phyloP scores from a whole-genome alignment of 805 yeast species.

The Sugiyamaella valdiviana region DNA sequence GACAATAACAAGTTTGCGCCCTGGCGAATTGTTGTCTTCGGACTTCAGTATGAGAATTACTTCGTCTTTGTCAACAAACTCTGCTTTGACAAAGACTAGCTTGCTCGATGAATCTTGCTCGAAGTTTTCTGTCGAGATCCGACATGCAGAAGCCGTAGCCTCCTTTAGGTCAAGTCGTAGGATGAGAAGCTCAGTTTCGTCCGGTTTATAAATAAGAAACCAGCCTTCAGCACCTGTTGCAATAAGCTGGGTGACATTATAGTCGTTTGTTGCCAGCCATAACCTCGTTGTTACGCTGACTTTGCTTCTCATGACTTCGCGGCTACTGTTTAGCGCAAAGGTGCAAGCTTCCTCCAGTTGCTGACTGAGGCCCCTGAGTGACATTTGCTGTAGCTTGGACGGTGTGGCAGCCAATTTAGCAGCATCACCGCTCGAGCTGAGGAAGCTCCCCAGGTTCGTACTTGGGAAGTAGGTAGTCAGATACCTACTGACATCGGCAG shows the following conservation, averaged over 20 bases:
- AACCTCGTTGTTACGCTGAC: neutral
- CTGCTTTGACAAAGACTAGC: constrained; percentile 5
- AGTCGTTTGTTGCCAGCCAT: neutral
- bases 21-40: neutral
- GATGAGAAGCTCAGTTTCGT: neutral
- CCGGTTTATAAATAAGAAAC: neutral
- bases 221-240: neutral
- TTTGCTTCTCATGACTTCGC: neutral
- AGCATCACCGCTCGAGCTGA: neutral
- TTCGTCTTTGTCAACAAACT: constrained; percentile 11
- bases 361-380: neutral
- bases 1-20: neutral
- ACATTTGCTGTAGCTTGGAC: neutral
- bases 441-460: constrained; percentile 2
- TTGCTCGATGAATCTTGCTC: neutral
- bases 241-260: neutral
- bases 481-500: constrained; percentile 16
- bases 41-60: constrained; percentile 7
- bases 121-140: neutral
- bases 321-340: neutral
- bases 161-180: neutral
- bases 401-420: neutral
- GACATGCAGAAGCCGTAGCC: neutral
- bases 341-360: neutral
- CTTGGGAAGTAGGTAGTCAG: constrained; percentile 11